Percentiles rank a stretch among this genome's conserved stretches.
Conservation (phyloP, 345 rosid species). For the Mangifera indica region DNA sequence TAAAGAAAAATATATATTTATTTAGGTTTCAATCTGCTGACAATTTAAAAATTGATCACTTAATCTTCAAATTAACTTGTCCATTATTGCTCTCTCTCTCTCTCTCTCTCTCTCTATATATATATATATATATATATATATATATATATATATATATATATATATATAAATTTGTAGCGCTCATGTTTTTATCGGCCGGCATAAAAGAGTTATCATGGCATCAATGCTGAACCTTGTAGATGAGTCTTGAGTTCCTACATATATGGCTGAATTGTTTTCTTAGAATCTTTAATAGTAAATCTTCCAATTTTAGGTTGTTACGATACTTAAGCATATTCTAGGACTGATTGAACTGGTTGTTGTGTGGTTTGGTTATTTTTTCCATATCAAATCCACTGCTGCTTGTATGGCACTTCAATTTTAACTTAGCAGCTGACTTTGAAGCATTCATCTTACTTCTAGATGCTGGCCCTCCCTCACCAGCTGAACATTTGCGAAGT, state of each 20-base stretch:
- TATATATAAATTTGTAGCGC: too few species aligned
- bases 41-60: neutral
- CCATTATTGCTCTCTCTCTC: neutral
- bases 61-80: neutral
- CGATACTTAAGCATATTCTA: too few species aligned
- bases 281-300: neutral
- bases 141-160: too few species aligned
- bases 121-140: too few species aligned
- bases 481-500: slow-evolving; percentile 77
- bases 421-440: slow-evolving; percentile 17
- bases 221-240: neutral
- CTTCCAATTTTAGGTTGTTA: neutral
- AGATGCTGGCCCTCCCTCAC: slow-evolving; percentile 93
- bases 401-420: neutral
- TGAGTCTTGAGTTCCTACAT: neutral
- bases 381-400: neutral
- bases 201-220: neutral
- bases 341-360: too few species aligned
- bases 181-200: neutral
- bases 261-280: neutral
- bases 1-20: neutral
- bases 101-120: too few species aligned
- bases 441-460: slow-evolving; percentile 19
- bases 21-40: neutral
- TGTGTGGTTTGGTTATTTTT: neutral